Conservation (phyloP, 257 asterid species). For the Marsdenia floribunda region DNA sequence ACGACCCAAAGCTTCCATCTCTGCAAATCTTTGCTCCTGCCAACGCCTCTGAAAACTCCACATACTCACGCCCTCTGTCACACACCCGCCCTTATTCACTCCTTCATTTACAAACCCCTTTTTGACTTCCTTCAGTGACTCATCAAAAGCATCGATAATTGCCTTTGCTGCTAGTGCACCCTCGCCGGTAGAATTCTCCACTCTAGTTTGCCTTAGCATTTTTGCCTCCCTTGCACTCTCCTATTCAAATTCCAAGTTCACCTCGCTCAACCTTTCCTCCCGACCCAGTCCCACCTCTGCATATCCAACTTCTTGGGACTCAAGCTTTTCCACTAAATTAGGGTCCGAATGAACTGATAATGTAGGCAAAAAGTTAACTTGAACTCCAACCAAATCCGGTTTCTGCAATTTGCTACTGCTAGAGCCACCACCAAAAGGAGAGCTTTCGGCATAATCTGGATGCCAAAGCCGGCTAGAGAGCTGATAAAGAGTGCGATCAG, state of each 20-base stretch:
- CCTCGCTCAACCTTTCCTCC: conserved; percentile 54
- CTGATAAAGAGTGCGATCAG: conserved; percentile 61
- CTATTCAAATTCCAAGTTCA: conserved; percentile 62
- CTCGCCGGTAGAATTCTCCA: conserved; percentile 11
- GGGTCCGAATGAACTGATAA: conserved; percentile 20
- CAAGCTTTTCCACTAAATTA: conserved; percentile 12
- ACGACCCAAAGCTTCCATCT: conserved; percentile 57
- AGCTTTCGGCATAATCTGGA: conserved; percentile 46
- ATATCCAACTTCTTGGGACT: conserved; percentile 16
- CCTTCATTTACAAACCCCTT: conserved; percentile 22
- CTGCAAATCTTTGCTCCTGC: conserved; percentile 64
- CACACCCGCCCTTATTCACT: conserved; percentile 22
- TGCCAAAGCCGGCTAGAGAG: conserved; percentile 67
- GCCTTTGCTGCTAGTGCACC: conserved; percentile 40
- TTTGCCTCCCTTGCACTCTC: conserved; percentile 20
- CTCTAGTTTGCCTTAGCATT: background rate
- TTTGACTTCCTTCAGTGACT: conserved; percentile 51
- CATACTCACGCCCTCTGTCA: conserved; percentile 8
- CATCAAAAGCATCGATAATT: conserved; percentile 51
- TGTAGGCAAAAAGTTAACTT: conserved; percentile 47
- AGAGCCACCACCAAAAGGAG: conserved; percentile 40
- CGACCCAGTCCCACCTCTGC: conserved; percentile 17
- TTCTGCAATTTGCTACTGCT: conserved; percentile 18
- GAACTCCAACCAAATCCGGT: conserved; percentile 48
- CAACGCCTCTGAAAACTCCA: conserved; percentile 46